A percentile compares a stretch with the other conserved stretches of the same genome.
Evolutionary conservation across 2,329 filamentous ascomycete species (phyloP).

Genomic region (Paecilomyces fulvus): DNA sequence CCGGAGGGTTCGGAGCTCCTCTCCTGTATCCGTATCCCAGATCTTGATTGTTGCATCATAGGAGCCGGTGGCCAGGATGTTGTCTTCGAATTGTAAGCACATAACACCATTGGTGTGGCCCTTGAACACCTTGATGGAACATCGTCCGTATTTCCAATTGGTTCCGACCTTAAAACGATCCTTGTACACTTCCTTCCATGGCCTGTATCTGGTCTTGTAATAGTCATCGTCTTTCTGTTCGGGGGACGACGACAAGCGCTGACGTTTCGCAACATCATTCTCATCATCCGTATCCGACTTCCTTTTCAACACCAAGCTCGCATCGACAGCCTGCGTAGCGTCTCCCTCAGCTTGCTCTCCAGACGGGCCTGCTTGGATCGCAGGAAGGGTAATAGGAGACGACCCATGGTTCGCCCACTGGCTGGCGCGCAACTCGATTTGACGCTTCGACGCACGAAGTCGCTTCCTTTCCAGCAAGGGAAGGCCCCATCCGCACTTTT

Average conservation of each 20-base stretch:
- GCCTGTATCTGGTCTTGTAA: slow-evolving; percentile 49
- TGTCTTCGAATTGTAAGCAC: slow-evolving; percentile 74
- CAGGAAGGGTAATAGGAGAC: slow-evolving; percentile 43
- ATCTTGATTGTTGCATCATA: slow-evolving; percentile 95
- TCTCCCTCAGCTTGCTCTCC: background rate
- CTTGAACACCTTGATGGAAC: slow-evolving; percentile 71
- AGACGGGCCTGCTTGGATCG: slow-evolving; percentile 26
- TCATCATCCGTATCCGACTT: slow-evolving; percentile 13
- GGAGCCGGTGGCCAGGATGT: slow-evolving; percentile 83
- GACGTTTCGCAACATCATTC: slow-evolving; percentile 21
- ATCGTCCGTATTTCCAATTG: slow-evolving; percentile 95
- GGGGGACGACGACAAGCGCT: slow-evolving; percentile 16
- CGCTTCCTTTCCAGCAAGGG: slow-evolving; percentile 83
- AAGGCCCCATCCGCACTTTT: slow-evolving; percentile 90
- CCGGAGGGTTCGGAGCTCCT: slow-evolving; percentile 72
- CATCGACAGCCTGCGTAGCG: slow-evolving; percentile 3
- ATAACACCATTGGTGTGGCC: slow-evolving; percentile 85
- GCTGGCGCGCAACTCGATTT: slow-evolving; percentile 64
- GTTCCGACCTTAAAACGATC: slow-evolving; percentile 92
- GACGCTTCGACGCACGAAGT: slow-evolving; percentile 75
- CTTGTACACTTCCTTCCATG: slow-evolving; percentile 96
- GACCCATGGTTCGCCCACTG: slow-evolving; percentile 50
- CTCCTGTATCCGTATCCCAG: slow-evolving; percentile 84
- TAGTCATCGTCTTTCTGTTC: slow-evolving; percentile 36
- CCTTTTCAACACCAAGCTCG: background rate